Base-by-base conservation (phyloP, 2,329 filamentous ascomycete species). In the Talaromyces sp. region DNA sequence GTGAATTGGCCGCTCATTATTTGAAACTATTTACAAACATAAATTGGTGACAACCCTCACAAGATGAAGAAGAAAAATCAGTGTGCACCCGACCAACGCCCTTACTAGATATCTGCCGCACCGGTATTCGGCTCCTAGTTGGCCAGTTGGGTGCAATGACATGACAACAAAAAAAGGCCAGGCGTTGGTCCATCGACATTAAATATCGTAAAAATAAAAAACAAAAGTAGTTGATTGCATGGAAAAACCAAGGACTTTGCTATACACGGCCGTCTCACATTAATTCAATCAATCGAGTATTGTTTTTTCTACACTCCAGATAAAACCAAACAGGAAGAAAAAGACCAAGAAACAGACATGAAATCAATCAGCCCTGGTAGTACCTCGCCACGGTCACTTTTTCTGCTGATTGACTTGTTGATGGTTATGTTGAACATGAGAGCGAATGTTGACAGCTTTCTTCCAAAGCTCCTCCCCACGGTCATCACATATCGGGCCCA, bases 391-490 rank as follows among this genome's bases (percentile, higher is more conserved):
- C 27, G 17, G 48, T 52, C 19, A 19, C 2, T 52, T 17, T 29
- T 12, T 19, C 29, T 21, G 48, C 8, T 54, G 24, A 32, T 48
- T 50, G n/a, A 38, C 43, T 51, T 55, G 59, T 46, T 54, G 56
- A 19, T 58, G 51, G 12, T 61, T 56, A 17, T 43, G 55, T 24
- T 35, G 55, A 17, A 61, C 56, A 24, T 61, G 59, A 38, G 59
- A 12, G 26, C 59, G 59, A 19, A 61, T 50, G 43, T 26, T 54
- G 24, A 55, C 59, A 19, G 59, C 59, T 10, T 55, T 61, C 14
- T 43, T 61, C 50, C 67, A 69, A 12, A 69, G 43, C 27, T 65
- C 63, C 19, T 67, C 53, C 2, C 65, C 67, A 58, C 66, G 64
- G n/a, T 60, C 56, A 31, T 68, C 66, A 41, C 67, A 68, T 12